phyloP scores from a whole-genome alignment of 1,139 yeast species.

The Geotrichum histeridarum region DNA sequence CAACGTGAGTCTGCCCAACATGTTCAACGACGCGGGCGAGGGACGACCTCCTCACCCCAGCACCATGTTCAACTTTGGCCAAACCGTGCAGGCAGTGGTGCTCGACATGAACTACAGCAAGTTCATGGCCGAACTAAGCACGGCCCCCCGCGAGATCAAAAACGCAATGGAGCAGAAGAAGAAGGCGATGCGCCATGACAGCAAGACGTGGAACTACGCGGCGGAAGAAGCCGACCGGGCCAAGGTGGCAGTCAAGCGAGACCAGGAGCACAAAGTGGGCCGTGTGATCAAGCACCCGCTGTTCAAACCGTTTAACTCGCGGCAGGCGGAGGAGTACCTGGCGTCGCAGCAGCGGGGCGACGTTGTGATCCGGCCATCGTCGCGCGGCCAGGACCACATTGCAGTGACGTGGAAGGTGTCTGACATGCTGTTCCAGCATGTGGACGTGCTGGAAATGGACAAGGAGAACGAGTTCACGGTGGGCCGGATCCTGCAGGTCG shows the following conservation, averaged over 20 bases:
- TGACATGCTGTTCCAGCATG: conserved; percentile 83
- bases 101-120: conserved; percentile 62
- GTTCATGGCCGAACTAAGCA: conserved; percentile 69
- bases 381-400: conserved; percentile 79
- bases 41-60: conserved; percentile 39
- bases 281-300: conserved; percentile 88
- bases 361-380: conserved; percentile 89
- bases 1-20: conserved; percentile 57
- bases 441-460: conserved; percentile 74
- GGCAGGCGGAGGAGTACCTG: conserved; percentile 88
- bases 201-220: conserved; percentile 73
- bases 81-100: conserved; percentile 81
- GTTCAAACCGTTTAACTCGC: conserved; percentile 74
- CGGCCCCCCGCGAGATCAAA: conserved; percentile 60
- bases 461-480: conserved; percentile 58
- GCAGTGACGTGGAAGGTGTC: conserved; percentile 97
- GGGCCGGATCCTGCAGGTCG: conserved; percentile 64
- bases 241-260: conserved; percentile 47
- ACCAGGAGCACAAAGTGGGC: conserved; percentile 51
- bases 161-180: conserved; percentile 47
- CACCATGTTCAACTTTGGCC: conserved; percentile 56
- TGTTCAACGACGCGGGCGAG: conserved; percentile 50
- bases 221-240: conserved; percentile 65
- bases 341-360: conserved; percentile 90
- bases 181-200: conserved; percentile 47